Evolutionary conservation across 1,284 basidiomycete genomes (phyloP), one percentile per base, ranked within the genome.

Genomic region (Kwoniella shivajii): DNA sequence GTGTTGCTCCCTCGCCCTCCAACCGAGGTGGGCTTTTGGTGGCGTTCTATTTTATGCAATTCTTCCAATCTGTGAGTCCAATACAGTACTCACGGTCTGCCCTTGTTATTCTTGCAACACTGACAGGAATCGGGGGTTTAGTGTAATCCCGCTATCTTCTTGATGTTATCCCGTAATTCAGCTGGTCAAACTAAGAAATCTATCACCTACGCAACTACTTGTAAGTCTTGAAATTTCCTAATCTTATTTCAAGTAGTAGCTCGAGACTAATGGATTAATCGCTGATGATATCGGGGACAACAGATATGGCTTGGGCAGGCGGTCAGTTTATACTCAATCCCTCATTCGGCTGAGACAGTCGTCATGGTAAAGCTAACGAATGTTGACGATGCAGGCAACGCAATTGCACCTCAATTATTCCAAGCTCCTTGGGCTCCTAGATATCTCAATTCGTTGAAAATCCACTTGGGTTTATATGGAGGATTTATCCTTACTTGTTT

Each of bases 161-260:
- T 31, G 46, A 51, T 57, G 59, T 29, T 36, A 24, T 39, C 46
- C 55, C 42, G 55, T 42, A 50, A 36, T 11, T 24, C 36, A 29
- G 67, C 68, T 9, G 70, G 70, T 30, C 60, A 65, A 41, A 72
- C 68, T 24, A 72, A 72, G 57, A 70, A 68, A 41, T 60, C 57
- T 6, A 57, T 70, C 18, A 58, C 57, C 41, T 72, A 68, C 56
- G 64, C 68, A 18, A 52, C 64, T 4, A 61, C 61, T 31, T 72
- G 33, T 31, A 50, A 47, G 52, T 43, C 52, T 6, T 54, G 52
- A 37, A n/a, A n/a, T n/a, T n/a, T n/a, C n/a, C n/a, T n/a, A n/a
- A n/a, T n/a, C n/a, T n/a, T n/a, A n/a, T n/a, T n/a, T n/a, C n/a
- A n/a, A n/a, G n/a, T n/a, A n/a, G n/a, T n/a, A n/a, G n/a, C n/a